phyloP scores from a whole-genome alignment of 2,329 filamentous ascomycete genomes.

The Cordyceps farinosa region DNA sequence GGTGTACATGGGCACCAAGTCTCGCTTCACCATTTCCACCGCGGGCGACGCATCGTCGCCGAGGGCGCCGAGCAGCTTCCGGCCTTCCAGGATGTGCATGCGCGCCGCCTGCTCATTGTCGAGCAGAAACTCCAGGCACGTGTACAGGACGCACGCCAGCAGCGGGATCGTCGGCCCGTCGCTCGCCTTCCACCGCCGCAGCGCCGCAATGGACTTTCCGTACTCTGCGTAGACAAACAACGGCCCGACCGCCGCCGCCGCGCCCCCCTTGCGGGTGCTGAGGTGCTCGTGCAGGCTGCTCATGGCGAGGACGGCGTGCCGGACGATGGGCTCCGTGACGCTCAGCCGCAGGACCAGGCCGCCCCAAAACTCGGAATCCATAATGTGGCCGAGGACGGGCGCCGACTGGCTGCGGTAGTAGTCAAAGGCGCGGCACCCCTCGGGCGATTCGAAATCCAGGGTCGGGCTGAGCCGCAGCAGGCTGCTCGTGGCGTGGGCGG shows the following conservation, averaged over 20 bases:
- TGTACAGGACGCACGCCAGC: conserved; percentile 48
- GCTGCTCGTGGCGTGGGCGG: conserved; percentile 17
- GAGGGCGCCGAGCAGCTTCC: conserved; percentile 38
- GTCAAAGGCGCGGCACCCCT: conserved; percentile 31
- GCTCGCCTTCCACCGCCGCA: conserved; percentile 35
- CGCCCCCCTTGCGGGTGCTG: conserved; percentile 18
- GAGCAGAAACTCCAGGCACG: conserved; percentile 52
- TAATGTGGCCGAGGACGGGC: conserved; percentile 40
- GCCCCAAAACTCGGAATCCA: conserved; percentile 42
- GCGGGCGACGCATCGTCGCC: conserved; percentile 27
- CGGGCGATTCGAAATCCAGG: conserved; percentile 22
- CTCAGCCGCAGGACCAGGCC: conserved; percentile 44
- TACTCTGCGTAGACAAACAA: conserved; percentile 37
- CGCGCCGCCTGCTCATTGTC: conserved; percentile 45
- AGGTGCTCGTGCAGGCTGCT: conserved; percentile 43
- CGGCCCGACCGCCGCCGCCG: conserved; percentile 22
- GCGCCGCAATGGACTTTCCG: conserved; percentile 43
- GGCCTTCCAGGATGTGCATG: conserved; percentile 42
- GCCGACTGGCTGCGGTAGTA: conserved; percentile 36
- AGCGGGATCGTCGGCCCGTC: conserved; percentile 35
- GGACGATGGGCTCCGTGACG: conserved; percentile 42
- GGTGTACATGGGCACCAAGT: conserved; percentile 43
- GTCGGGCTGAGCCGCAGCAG: conserved; percentile 18
- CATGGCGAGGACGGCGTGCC: conserved; percentile 48
- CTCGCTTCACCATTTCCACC: conserved; percentile 37